Base-by-base conservation (phyloP, 148 eudicot species). In the Chenopodium quinoa region DNA sequence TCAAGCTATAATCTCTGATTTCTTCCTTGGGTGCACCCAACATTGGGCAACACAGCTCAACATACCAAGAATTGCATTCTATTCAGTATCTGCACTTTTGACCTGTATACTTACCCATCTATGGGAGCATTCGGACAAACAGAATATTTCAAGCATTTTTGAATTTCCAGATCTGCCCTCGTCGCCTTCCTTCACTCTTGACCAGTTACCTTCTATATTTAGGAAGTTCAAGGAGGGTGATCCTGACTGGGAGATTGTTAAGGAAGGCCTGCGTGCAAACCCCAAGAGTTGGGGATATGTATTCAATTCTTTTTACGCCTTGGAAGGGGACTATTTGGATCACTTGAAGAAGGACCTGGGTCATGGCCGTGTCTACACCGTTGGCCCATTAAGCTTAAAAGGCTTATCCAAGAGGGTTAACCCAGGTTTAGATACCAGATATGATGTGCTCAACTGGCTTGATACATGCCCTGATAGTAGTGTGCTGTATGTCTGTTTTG, bases 11-110 rank as follows among this genome's bases (percentile, higher is more conserved):
- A 3, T 92, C 14, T 92, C 92, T 47, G 98, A 92, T 81, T 85
- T 88, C 80, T 87, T 92, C 79, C 93, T 94, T 7, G 96, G 97
- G 9, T 92, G 84, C 86, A 92, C 93, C 46, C 85, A 91, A 17
- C 23, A 68, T 3, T 73, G 92, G 40, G 92, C 92, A 0, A 8
- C 67, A 34, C 22, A 83, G 2, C 82, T 91, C 16, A 77, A 77
- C 4, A 81, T 93, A 16, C 93, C 90, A 0, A 77, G 93, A 66
- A 47, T 93, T 4, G 88, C 78, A 1, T 93, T 93, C 44, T 89
- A 77, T 83, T 77, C 91, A 0, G 74, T 84, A 9, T 84, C 87
- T 1, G 85, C 90, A 2, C 72, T 83, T 25, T 14, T 78, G 1
- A 56, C 77, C 22, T 76, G 77, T 29, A 65, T 80, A 27, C 34